Conservation (phyloP, 2,329 filamentous ascomycete genomes). For the Ceratocystiopsis brevicomis region DNA sequence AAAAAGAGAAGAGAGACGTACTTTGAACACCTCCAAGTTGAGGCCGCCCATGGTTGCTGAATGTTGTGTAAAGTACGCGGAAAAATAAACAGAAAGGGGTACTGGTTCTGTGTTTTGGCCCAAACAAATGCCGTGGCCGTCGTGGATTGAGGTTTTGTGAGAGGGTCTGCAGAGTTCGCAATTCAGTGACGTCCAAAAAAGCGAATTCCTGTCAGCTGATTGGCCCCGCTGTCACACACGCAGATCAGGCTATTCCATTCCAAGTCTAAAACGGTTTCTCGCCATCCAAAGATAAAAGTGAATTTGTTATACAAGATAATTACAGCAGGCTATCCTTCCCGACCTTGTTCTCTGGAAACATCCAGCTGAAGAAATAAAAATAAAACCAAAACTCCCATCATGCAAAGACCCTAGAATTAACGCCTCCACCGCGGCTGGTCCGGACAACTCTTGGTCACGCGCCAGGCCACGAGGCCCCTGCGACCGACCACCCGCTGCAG, state of each 20-base stretch:
- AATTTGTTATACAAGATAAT: neutral
- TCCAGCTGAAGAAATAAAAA: neutral
- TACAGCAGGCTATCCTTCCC: neutral
- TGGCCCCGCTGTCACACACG: no score
- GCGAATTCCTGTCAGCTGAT: no score
- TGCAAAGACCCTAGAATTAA: neutral
- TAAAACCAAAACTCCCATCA: neutral
- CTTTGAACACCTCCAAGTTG: conserved; percentile 92
- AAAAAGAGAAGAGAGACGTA: conserved; percentile 15
- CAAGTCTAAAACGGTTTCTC: no score
- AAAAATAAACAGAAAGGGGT: no score
- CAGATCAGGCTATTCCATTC: no score
- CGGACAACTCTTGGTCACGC: conserved; percentile 42
- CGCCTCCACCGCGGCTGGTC: neutral
- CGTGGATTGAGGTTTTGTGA: no score
- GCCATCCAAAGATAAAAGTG: neutral
- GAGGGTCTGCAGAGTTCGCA: neutral
- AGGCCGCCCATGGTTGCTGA: conserved; percentile 49
- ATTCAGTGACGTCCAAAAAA: neutral
- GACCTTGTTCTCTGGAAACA: no score
- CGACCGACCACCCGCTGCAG: conserved; percentile 46
- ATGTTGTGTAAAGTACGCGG: neutral
- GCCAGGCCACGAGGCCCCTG: conserved; percentile 42
- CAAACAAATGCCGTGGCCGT: no score
- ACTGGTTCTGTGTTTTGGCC: no score